Evolutionary conservation across 129 eudicot species (phyloP).

Genomic region (Flaveria sonorensis): DNA sequence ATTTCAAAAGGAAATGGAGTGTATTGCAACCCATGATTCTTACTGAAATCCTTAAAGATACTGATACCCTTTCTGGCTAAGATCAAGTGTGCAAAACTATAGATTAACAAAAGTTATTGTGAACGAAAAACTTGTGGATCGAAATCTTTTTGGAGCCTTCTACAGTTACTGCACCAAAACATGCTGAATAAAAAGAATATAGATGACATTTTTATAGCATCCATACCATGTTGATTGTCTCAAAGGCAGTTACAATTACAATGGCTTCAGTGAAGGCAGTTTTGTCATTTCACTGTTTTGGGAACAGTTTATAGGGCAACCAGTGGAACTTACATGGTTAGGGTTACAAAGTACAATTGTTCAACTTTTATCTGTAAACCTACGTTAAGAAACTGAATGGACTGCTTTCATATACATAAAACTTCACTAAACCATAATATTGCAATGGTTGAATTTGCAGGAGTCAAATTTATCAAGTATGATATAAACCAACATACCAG

Average conservation of each 20-base stretch:
- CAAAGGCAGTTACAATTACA: conserved; percentile 17
- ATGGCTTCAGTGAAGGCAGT: not conserved
- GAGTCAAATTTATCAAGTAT: not conserved
- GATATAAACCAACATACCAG: conserved; percentile 57
- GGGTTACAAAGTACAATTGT: not conserved
- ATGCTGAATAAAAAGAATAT: conserved; percentile 17
- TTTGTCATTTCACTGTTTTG: conserved; percentile 2
- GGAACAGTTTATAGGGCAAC: conserved; percentile 3
- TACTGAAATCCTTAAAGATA: conserved; percentile 3
- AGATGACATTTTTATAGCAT: conserved; percentile 3
- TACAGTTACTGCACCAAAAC: conserved; percentile 17
- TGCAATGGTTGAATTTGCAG: not conserved
- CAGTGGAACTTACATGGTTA: not conserved
- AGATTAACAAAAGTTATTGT: conserved; percentile 5
- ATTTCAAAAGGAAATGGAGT: not conserved
- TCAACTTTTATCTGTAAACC: not conserved
- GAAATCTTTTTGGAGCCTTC: conserved; percentile 13
- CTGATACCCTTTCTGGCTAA: not conserved
- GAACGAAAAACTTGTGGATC: not conserved
- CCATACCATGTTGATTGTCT: conserved; percentile 17
- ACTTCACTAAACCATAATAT: not conserved
- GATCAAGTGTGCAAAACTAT: not conserved
- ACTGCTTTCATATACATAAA: conserved; percentile 1
- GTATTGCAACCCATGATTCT: conserved; percentile 14
- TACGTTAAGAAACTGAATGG: not conserved